Conservation (phyloP, 768 basidiomycete species). For the Neoboletus subvelutipes region DNA sequence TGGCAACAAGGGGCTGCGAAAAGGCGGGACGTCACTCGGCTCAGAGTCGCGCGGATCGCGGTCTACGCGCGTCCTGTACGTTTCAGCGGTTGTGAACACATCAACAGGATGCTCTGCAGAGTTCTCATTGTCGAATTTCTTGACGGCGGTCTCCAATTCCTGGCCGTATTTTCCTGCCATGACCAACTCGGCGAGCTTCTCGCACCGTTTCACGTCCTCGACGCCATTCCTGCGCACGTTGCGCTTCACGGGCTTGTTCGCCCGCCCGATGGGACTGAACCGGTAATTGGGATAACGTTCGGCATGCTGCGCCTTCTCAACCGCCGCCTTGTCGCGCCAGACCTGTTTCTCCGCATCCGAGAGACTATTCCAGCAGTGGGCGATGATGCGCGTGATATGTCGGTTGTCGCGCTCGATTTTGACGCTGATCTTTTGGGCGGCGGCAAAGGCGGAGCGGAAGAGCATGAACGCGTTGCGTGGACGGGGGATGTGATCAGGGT, state of each 20-base stretch:
- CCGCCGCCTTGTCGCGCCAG: conserved; percentile 51
- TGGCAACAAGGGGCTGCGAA: conserved; percentile 33
- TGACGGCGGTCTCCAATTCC: conserved; percentile 47
- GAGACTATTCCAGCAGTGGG: conserved; percentile 54
- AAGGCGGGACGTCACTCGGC: conserved; percentile 18
- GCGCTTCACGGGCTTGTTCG: conserved; percentile 46
- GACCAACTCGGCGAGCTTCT: conserved; percentile 49
- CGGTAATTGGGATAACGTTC: conserved; percentile 53
- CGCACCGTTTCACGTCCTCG: conserved; percentile 49
- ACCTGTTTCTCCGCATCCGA: conserved; percentile 47
- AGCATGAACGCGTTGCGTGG: conserved; percentile 51
- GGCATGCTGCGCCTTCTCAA: conserved; percentile 51
- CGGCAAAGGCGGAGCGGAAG: conserved; percentile 60
- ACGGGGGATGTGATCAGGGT: conserved; percentile 43
- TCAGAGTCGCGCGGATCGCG: neutral
- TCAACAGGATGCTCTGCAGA: neutral
- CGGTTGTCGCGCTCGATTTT: conserved; percentile 56
- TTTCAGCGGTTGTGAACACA: neutral
- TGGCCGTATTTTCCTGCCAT: conserved; percentile 49
- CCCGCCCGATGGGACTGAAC: conserved; percentile 47
- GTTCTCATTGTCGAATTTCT: conserved; percentile 27
- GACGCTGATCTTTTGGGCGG: conserved; percentile 47
- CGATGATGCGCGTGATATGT: conserved; percentile 57
- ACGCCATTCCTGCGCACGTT: conserved; percentile 52
- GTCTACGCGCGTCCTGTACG: neutral